Percentiles rank a stretch among this genome's conserved stretches.
Conservation (phyloP, 2,329 filamentous ascomycete species). For the Pseudodiploospora longispora region DNA sequence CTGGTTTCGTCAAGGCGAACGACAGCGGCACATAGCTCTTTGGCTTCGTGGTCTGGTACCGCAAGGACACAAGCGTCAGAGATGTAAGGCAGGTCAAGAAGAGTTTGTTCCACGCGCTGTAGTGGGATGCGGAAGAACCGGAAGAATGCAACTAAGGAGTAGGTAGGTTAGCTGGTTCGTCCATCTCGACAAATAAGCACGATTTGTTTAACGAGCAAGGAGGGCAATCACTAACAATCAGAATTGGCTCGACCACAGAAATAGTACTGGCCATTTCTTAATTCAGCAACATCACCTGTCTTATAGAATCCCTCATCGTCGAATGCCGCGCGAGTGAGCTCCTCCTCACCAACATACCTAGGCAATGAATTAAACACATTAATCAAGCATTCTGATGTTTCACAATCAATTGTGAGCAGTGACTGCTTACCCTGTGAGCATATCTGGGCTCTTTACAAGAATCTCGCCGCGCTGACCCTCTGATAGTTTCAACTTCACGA, state of each 20-base stretch:
- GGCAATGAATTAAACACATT: too few species aligned
- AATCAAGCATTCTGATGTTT: too few species aligned
- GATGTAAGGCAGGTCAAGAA: conserved; percentile 1
- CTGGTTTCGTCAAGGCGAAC: not conserved
- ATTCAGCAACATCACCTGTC: conserved; percentile 74
- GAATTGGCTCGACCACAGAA: conserved; percentile 13
- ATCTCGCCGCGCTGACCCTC: not conserved
- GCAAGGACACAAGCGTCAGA: conserved; percentile 1
- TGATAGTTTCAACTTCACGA: not conserved
- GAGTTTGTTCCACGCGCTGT: not conserved
- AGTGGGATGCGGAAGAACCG: not conserved
- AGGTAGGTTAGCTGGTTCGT: too few species aligned
- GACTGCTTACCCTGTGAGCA: conserved; percentile 5
- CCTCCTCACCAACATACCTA: conserved; percentile 39
- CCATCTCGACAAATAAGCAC: too few species aligned
- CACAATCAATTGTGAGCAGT: too few species aligned
- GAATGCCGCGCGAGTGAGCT: conserved; percentile 69
- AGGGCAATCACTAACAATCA: conserved; percentile 10
- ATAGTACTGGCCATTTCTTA: conserved; percentile 35
- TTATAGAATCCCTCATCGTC: conserved; percentile 86
- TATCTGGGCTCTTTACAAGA: conserved; percentile 1
- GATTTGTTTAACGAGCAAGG: too few species aligned
- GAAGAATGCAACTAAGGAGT: not conserved
- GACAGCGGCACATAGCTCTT: not conserved
- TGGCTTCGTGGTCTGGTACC: not conserved